Conservation (phyloP, 176 grass and related monocot genomes). For the Elymus sibiricus region DNA sequence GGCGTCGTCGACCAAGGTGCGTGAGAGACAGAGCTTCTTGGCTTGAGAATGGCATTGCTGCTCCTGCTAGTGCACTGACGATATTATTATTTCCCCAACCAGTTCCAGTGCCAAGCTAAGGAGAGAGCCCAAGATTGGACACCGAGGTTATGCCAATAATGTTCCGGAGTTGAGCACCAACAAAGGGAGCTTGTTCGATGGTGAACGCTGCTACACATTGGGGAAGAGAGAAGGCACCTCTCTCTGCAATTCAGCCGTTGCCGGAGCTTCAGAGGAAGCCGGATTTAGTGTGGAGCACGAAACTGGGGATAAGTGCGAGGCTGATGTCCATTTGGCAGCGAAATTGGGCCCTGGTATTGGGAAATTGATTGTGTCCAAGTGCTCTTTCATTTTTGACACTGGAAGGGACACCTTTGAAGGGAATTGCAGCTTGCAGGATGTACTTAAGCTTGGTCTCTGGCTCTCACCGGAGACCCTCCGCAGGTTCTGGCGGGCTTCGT, state of each 20-base stretch:
- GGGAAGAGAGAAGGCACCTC: constrained; percentile 27
- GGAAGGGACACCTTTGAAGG: constrained; percentile 42
- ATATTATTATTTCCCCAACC: neutral
- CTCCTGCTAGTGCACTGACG: neutral
- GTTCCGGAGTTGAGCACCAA: neutral
- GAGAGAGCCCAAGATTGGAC: neutral
- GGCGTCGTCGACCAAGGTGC: constrained; percentile 17
- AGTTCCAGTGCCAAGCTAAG: neutral
- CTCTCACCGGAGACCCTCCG: constrained; percentile 68
- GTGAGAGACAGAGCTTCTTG: neutral
- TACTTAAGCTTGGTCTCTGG: constrained; percentile 56
- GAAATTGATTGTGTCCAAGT: constrained; percentile 45
- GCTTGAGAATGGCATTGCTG: neutral
- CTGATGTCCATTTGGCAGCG: neutral
- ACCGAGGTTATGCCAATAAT: neutral
- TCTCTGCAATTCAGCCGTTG: neutral
- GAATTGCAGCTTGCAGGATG: constrained; percentile 45
- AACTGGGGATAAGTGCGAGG: neutral
- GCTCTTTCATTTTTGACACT: constrained; percentile 45
- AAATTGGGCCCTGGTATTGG: constrained; percentile 45
- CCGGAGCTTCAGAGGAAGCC: neutral
- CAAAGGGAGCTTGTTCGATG: neutral
- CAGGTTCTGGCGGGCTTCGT: constrained; percentile 56
- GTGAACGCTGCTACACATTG: neutral
- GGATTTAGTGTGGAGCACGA: neutral